A percentile compares a stretch with the other conserved stretches of the same genome.
phyloP scores from a whole-genome alignment of 345 rosid genomes.

The Isatis tinctoria region DNA sequence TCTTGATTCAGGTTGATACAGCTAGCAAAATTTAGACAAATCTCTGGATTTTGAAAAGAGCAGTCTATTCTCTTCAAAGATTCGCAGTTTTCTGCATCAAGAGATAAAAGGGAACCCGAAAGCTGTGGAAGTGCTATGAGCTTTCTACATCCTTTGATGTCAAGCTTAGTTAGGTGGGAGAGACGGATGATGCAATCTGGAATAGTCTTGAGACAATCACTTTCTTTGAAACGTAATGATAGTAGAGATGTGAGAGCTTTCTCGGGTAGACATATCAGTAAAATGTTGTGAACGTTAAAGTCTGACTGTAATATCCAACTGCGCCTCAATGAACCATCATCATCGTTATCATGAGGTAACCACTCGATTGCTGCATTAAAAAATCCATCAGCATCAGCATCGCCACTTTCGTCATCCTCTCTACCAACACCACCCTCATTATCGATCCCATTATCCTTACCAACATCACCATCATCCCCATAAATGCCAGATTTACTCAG shows the following conservation, averaged over 20 bases:
- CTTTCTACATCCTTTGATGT: neutral
- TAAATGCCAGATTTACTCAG: neutral
- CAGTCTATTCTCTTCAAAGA: neutral
- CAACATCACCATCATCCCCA: no score
- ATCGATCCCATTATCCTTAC: no score
- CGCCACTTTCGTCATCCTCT: no score
- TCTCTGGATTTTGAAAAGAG: neutral
- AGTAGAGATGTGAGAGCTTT: neutral
- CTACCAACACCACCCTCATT: no score
- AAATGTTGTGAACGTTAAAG: neutral
- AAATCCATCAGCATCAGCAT: no score
- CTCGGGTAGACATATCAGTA: neutral
- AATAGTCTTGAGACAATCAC: neutral
- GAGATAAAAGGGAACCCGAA: neutral
- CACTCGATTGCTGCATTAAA: no score
- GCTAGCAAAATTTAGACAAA: neutral
- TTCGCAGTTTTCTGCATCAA: neutral
- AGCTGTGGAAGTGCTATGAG: neutral
- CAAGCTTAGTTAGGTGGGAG: neutral
- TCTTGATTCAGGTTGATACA: neutral
- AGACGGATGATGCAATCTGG: neutral
- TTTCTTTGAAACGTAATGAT: neutral
- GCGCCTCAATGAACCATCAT: no score
- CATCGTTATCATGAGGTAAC: no score
- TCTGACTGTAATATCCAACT: neutral